Evolutionary conservation across 306 rosid species (phyloP).

Genomic region (Vigna trinervia): DNA sequence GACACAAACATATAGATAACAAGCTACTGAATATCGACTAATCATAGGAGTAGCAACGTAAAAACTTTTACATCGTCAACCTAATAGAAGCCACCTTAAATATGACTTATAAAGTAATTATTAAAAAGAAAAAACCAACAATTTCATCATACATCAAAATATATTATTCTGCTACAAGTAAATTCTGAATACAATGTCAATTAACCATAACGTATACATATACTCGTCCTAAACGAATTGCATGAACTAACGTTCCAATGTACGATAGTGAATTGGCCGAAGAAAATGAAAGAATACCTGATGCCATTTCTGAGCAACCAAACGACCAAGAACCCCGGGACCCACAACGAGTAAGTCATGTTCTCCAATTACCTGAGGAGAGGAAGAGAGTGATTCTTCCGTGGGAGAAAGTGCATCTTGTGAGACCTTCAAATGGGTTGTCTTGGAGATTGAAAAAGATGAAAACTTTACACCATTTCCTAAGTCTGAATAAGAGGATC

Average conservation of each 20-base stretch:
- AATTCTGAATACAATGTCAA: not conserved
- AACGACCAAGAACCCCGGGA: conserved; percentile 95
- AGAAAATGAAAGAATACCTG: conserved; percentile 57
- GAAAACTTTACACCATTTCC: conserved; percentile 36
- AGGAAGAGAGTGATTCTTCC: conserved; percentile 50
- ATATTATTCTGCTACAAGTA: not conserved
- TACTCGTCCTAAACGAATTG: not conserved
- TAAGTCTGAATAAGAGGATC: conserved; percentile 32
- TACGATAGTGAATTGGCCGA: not conserved
- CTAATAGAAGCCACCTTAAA: not conserved
- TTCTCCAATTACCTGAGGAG: conserved; percentile 51
- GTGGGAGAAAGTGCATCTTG: conserved; percentile 57
- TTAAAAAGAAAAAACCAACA: not conserved
- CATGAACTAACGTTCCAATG: conserved; percentile 16
- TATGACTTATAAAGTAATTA: not conserved
- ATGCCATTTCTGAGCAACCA: conserved; percentile 86
- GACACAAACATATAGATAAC: not conserved
- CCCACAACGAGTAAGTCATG: conserved; percentile 87
- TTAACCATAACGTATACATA: conserved; percentile 18
- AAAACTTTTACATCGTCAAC: not conserved
- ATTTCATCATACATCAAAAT: not conserved
- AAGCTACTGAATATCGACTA: not conserved
- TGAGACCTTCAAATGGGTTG: conserved; percentile 60
- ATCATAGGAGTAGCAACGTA: not conserved
- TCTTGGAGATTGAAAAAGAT: conserved; percentile 44